These are phyloP conservation scores for Leucocoprinus leucothites DNA, from an alignment of 768 basidiomycete genomes.

Conservation along the genomic window DNA sequence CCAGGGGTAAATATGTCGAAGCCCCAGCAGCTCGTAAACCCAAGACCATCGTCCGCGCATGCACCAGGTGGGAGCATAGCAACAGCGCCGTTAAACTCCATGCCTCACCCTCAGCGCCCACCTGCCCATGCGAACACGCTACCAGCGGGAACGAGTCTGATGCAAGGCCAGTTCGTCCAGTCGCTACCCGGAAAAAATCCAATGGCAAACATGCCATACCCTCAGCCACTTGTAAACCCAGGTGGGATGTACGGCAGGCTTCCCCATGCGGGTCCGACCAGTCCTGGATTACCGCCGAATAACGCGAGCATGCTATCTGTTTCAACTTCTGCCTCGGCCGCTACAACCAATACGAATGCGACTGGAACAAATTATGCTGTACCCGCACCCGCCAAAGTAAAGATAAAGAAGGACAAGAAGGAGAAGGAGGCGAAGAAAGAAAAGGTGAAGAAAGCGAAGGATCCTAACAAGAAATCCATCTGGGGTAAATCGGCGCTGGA, in stretches of 20 bases:
- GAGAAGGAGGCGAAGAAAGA: not conserved
- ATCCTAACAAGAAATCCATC: not conserved
- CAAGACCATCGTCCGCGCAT: no score
- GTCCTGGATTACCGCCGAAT: not conserved
- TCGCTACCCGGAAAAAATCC: not conserved
- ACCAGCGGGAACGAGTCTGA: no score
- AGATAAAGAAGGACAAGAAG: not conserved
- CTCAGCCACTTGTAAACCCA: not conserved
- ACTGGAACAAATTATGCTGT: not conserved
- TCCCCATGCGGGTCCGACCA: not conserved
- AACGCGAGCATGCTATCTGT: conserved; percentile 5
- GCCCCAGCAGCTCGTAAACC: no score
- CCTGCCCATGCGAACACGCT: not conserved
- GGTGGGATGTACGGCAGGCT: not conserved
- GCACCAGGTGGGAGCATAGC: no score
- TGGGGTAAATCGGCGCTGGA: conserved; percentile 2
- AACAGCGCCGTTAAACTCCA: not conserved
- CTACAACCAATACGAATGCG: not conserved
- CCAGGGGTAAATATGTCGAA: no score
- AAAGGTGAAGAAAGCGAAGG: not conserved
- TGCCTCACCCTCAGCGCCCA: not conserved
- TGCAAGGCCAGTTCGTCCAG: no score
- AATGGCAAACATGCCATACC: not conserved
- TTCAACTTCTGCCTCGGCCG: not conserved
- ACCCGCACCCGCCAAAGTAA: not conserved